A percentile compares a stretch with the other conserved stretches of the same genome.
phyloP scores from a whole-genome alignment of 768 basidiomycete genomes.

The Boletales sp. region DNA sequence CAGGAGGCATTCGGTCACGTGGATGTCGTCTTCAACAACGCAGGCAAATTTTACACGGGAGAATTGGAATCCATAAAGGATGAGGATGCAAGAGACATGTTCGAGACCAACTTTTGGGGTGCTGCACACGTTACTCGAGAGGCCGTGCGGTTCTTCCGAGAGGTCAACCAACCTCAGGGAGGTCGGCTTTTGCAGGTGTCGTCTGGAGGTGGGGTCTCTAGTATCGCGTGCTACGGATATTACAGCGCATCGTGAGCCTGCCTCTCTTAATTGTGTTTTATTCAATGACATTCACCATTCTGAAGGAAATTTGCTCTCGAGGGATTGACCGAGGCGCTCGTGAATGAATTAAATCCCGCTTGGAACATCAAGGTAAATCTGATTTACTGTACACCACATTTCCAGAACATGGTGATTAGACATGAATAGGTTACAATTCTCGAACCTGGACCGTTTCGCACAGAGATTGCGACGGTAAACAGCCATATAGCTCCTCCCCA shows the following conservation, averaged over 20 bases:
- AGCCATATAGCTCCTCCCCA: too few relatives aligned
- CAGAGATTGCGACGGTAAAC: too few relatives aligned
- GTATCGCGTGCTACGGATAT: neutral
- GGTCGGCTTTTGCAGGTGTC: constrained; percentile 38
- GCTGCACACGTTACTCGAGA: constrained; percentile 27
- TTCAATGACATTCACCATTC: too few relatives aligned
- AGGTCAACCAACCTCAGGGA: constrained; percentile 35
- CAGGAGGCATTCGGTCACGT: constrained; percentile 30
- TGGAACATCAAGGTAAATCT: too few relatives aligned
- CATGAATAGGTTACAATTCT: too few relatives aligned
- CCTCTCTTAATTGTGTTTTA: neutral
- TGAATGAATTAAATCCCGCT: too few relatives aligned
- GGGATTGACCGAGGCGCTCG: too few relatives aligned
- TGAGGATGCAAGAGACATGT: constrained; percentile 27
- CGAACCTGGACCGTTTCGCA: too few relatives aligned
- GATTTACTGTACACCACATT: too few relatives aligned
- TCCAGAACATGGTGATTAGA: too few relatives aligned
- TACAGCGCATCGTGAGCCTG: constrained; percentile 29
- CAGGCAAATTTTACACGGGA: constrained; percentile 22
- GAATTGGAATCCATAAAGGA: constrained; percentile 36
- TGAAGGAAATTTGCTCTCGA: too few relatives aligned
- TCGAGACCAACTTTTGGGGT: constrained; percentile 38
- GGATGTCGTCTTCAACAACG: constrained; percentile 39
- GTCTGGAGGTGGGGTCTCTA: constrained; percentile 19
- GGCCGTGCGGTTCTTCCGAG: constrained; percentile 34